Base-by-base conservation (phyloP, 371 early-diverging fungal genomes). In the Rhizopus sp. region DNA sequence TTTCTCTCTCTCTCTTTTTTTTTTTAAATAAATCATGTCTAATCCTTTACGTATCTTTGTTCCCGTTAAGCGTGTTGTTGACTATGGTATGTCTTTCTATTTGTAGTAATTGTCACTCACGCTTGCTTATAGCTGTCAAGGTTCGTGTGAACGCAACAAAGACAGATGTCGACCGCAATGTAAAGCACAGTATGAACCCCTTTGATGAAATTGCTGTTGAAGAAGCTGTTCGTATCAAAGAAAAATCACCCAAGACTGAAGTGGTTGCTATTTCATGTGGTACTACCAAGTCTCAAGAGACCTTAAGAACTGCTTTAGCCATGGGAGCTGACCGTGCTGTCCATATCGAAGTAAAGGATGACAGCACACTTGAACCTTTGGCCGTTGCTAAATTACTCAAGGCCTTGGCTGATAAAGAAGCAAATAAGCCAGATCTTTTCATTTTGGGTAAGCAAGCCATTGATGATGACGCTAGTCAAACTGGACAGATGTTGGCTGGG, bases 131-230 rank as follows among this genome's bases (percentile, higher is more conserved):
- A 80, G 80, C 97, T 47, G 97, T 96, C 84, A 99, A 97, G 84
- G 90, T 97, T 73, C 92, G 97, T 59, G 97, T 99, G 44, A 92
- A 92, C 69, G 79, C 91, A 46, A 86, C 91, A 53, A 91, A 91
- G 66, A 86, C 91, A 6, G 92, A 86, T 66, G 95, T 97, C 64
- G 99, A 97, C 72, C 94, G 94, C 33, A 90, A 88, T 68, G 93
- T 96, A 52, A 97, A 96, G 88, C 97, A 97, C 87, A 93, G 93
- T 66, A 93, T 98, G 92, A 99, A 99, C 80, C 99, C 99, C 41
- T 98, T 99, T 77, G 98, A 97, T 68, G 98, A 98, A 75, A 98
- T 98, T 75, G 98, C 97, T 40, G 82, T 98, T 29, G 98, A 98
- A 73, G 96, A 96, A 71, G 97, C 98, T 51, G 87, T 99, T 32